These are phyloP conservation scores for Platanus orientalis DNA, from an alignment of 164 flowering plant species.

Conservation along the genomic window DNA sequence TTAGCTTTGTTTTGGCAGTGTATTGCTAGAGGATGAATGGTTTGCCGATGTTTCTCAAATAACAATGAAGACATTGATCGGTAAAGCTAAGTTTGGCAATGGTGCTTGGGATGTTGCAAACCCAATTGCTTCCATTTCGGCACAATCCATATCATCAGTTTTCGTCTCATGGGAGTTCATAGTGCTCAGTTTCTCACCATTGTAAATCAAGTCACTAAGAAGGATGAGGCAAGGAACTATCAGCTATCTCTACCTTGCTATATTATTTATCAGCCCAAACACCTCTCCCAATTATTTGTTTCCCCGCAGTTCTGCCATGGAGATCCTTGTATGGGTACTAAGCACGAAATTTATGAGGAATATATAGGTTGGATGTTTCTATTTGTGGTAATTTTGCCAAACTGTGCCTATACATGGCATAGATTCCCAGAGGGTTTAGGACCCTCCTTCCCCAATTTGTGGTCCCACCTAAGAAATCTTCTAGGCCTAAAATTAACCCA, in stretches of 20 bases:
- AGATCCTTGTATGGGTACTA: not conserved
- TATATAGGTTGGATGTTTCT: not conserved
- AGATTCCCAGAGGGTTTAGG: not conserved
- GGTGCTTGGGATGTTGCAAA: slow-evolving; percentile 82
- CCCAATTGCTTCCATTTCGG: slow-evolving; percentile 95
- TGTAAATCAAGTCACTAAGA: not conserved
- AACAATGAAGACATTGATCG: slow-evolving; percentile 76
- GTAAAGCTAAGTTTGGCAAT: slow-evolving; percentile 53
- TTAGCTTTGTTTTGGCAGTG: slow-evolving; percentile 38
- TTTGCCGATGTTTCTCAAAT: slow-evolving; percentile 74
- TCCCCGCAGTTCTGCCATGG: not conserved
- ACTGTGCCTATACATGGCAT: no score
- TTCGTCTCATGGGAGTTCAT: slow-evolving; percentile 1
- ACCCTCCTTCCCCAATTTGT: not conserved
- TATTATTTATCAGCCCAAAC: not conserved
- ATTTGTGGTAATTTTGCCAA: no score
- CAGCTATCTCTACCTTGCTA: not conserved
- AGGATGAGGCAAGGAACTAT: not conserved
- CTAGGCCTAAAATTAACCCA: no score
- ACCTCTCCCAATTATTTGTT: not conserved
- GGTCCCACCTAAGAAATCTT: no score
- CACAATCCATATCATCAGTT: slow-evolving; percentile 43
- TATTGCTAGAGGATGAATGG: slow-evolving; percentile 91
- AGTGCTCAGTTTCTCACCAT: not conserved
- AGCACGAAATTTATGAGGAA: not conserved